These are phyloP conservation scores for Madurella fahalii DNA, from an alignment of 2,329 filamentous ascomycete species.

Conservation along the genomic window DNA sequence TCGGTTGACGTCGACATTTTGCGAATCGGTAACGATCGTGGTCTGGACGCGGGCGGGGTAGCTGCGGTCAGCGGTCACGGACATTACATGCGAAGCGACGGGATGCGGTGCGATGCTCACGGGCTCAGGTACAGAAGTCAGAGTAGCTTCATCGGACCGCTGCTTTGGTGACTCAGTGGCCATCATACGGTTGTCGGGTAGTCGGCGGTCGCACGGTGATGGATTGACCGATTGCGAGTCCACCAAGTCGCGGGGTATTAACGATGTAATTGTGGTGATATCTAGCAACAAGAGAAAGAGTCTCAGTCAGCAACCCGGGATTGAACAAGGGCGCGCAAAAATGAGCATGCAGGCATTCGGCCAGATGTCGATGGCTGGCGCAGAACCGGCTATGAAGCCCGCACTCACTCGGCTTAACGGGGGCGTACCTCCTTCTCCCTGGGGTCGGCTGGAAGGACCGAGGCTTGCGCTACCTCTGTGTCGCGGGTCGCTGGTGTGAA, in stretches of 20 bases:
- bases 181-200: slow-evolving; percentile 50
- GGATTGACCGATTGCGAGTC: slow-evolving; percentile 18
- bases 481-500: background rate
- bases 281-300: slow-evolving; percentile 3
- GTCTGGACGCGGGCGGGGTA: slow-evolving; percentile 26
- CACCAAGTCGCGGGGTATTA: slow-evolving; percentile 17
- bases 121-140: slow-evolving; percentile 42
- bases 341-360: background rate
- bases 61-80: slow-evolving; percentile 27
- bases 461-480: slow-evolving; percentile 4
- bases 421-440: slow-evolving; percentile 8
- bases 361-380: slow-evolving; percentile 13
- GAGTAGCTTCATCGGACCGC: slow-evolving; percentile 51
- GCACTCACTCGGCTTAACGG: background rate
- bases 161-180: slow-evolving; percentile 57
- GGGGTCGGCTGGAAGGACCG: slow-evolving; percentile 3
- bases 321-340: background rate
- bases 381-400: slow-evolving; percentile 10
- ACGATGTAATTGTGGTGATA: slow-evolving; percentile 3
- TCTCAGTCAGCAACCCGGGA: slow-evolving; percentile 6
- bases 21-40: slow-evolving; percentile 37
- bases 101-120: slow-evolving; percentile 35
- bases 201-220: slow-evolving; percentile 16
- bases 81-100: slow-evolving; percentile 5
- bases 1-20: slow-evolving; percentile 45